Evolutionary conservation across 2,329 filamentous ascomycete genomes (phyloP), one percentile per base, ranked within the genome.

Genomic region (Gremmenia infestans): DNA sequence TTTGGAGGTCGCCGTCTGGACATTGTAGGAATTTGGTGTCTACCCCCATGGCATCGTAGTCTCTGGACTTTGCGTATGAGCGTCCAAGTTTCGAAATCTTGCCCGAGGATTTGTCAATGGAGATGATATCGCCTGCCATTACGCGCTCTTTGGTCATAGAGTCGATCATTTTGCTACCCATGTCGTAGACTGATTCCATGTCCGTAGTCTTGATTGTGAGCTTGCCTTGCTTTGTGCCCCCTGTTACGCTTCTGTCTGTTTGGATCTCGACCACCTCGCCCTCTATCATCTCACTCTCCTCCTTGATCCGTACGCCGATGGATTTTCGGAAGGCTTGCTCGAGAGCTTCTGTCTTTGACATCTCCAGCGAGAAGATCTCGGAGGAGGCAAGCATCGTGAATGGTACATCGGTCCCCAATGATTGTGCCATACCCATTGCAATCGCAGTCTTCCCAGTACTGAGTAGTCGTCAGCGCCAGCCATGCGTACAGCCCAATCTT

Each of bases 101-200:
- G 63, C 94, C 94, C 2, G 91, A 96, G 0, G 93, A 92, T 77
- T 99, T 99, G 79, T 99, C 94, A 66, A 99, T 97, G 55, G 90
- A 96, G 68, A 99, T 95, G 64, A 99, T 94, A 72, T 99, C 94
- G 66, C 94, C 94, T 4, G 94, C 94, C 87, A 97, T 96, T 63
- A 99, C 91, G 68, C 95, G 93, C 78, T 99, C 94, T 76, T 97
- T 97, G 64, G 92, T 97, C 91, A 99, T 97, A 63, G 91, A 91
- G 71, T 99, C 94, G 64, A 99, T 99, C 94, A 99, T 97, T 77
- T 97, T 97, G 64, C 89, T 93, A 63, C 94, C 94, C 92, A 99
- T 97, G 69, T 99, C 94, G 76, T 97, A 99, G 63, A 99, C 89
- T 12, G 94, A 96, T 75, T 99, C 94, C 94, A 99, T 99, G 73